Percentiles rank a stretch among this genome's conserved stretches.
These are phyloP conservation scores for Poterioochromonas sp. DNA, from an alignment of 352 stramenopile genomes.

Conservation along the genomic window DNA sequence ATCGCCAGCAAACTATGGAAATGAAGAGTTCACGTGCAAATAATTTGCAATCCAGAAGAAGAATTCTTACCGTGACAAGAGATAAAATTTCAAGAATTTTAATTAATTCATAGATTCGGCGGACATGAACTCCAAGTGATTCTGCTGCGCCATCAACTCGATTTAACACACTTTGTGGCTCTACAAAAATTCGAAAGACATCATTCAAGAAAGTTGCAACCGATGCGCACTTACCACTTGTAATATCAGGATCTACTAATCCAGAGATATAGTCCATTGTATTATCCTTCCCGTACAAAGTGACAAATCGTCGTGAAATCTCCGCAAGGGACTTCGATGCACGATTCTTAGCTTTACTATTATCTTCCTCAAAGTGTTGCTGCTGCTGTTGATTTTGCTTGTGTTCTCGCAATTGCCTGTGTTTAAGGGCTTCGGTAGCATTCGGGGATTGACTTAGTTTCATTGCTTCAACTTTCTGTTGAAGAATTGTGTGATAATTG, in stretches of 20 bases:
- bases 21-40: too few species aligned
- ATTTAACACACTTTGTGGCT: neutral
- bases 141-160: neutral
- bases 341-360: neutral
- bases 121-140: neutral
- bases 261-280: constrained; percentile 9
- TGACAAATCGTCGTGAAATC: constrained; percentile 13
- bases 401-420: neutral
- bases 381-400: neutral
- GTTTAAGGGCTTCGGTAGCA: too few species aligned
- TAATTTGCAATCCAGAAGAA: too few species aligned
- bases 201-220: too few species aligned
- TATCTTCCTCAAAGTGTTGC: too few species aligned
- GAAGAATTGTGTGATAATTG: too few species aligned
- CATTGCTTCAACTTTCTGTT: too few species aligned
- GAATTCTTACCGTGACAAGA: constrained; percentile 1
- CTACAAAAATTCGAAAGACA: too few species aligned
- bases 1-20: neutral
- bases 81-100: constrained; percentile 28
- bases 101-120: constrained; percentile 15
- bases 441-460: too few species aligned
- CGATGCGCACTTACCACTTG: too few species aligned
- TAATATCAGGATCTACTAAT: neutral
- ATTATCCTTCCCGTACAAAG: neutral
- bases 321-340: neutral